phyloP scores from a whole-genome alignment of 2,329 filamentous ascomycete genomes.

The Diplocarpon mali region DNA sequence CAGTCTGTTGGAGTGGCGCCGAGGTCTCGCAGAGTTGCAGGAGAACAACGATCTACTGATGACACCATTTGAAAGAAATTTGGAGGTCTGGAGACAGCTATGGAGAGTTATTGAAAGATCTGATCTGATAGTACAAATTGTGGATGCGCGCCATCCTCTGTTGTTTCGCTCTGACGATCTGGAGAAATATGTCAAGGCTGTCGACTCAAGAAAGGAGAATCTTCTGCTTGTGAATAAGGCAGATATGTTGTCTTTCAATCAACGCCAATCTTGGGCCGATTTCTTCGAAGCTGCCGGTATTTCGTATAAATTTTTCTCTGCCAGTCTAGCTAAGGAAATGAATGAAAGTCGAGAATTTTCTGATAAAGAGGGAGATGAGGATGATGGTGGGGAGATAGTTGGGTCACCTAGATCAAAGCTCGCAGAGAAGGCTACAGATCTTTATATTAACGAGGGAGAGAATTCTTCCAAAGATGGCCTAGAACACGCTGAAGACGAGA shows the following conservation, averaged over 20 bases:
- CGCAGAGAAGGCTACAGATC: constrained; percentile 29
- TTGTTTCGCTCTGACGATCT: constrained; percentile 91
- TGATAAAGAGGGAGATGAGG: constrained; percentile 30
- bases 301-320: constrained; percentile 93
- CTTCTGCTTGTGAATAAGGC: constrained; percentile 94
- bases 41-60: constrained; percentile 90
- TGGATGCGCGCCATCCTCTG: constrained; percentile 89
- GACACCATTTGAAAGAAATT: constrained; percentile 94
- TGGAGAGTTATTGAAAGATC: constrained; percentile 98
- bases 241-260: constrained; percentile 90
- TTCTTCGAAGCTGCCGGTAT: constrained; percentile 75
- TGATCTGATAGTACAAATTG: constrained; percentile 93
- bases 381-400: constrained; percentile 7
- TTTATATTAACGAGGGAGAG: constrained; percentile 31
- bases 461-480: constrained; percentile 25
- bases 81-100: constrained; percentile 95
- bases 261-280: constrained; percentile 74
- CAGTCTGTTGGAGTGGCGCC: constrained; percentile 75
- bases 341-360: constrained; percentile 58
- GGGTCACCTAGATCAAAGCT: constrained; percentile 14
- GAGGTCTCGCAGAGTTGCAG: constrained; percentile 83
- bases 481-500: constrained; percentile 25
- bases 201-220: constrained; percentile 81
- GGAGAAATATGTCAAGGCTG: constrained; percentile 87
- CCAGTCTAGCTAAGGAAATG: constrained; percentile 77